Conservation (phyloP, 163 green algal species). For the Prototheca wickerhamii region DNA sequence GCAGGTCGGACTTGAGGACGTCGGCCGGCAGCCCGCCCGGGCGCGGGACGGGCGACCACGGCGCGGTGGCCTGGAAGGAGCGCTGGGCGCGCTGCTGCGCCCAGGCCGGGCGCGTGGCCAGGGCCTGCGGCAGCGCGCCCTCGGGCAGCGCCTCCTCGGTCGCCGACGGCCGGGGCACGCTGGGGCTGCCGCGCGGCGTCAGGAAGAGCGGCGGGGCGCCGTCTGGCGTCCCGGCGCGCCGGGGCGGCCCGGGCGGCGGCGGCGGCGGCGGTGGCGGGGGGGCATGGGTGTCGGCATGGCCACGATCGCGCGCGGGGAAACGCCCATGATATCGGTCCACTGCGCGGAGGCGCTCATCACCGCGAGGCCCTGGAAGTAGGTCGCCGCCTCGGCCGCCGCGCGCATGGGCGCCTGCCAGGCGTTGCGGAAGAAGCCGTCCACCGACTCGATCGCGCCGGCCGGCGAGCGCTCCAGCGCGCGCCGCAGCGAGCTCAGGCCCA, state of each 20-base stretch:
- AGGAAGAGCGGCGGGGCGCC: too few species aligned
- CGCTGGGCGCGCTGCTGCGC: not conserved
- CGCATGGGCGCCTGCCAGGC: slow-evolving; percentile 46
- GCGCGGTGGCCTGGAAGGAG: not conserved
- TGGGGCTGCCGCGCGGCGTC: too few species aligned
- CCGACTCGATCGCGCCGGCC: slow-evolving; percentile 17
- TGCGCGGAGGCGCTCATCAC: not conserved
- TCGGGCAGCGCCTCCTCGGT: too few species aligned
- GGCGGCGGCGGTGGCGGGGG: too few species aligned
- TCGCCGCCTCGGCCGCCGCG: slow-evolving; percentile 35
- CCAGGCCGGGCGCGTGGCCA: not conserved
- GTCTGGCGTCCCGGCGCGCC: too few species aligned
- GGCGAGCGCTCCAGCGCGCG: slow-evolving; percentile 8
- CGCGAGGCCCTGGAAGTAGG: slow-evolving; percentile 8
- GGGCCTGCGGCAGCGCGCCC: not conserved
- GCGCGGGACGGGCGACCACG: not conserved
- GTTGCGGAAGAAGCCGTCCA: slow-evolving; percentile 67
- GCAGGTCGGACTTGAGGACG: not conserved
- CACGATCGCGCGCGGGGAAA: too few species aligned
- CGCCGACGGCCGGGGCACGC: too few species aligned
- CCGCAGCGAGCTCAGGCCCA: slow-evolving; percentile 49
- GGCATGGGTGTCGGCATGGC: too few species aligned
- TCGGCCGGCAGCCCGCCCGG: not conserved
- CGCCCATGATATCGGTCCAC: too few species aligned
- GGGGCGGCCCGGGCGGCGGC: too few species aligned